Percentiles rank a stretch among this genome's conserved stretches.
Conservation (phyloP, 495 filamentous ascomycete genomes). For the Penicillium chermesinum region DNA sequence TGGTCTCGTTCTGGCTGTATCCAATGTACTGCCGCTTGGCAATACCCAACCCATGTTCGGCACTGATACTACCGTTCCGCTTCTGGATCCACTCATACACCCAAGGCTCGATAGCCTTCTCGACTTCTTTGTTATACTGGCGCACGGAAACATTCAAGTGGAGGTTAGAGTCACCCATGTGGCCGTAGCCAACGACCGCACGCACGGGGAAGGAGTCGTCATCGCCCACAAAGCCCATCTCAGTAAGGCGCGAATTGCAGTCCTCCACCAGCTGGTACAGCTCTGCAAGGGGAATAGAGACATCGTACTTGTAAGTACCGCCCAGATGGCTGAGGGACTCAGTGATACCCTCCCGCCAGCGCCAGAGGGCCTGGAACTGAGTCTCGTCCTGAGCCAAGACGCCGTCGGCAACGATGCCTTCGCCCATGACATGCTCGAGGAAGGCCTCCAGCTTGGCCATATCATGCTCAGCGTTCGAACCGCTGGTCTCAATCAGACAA, state of each 20-base stretch:
- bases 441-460: constrained; percentile 77
- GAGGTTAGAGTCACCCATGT: constrained; percentile 95
- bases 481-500: constrained; percentile 92
- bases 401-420: constrained; percentile 79
- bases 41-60: constrained; percentile 89
- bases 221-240: constrained; percentile 72
- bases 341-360: constrained; percentile 88
- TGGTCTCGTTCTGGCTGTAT: constrained; percentile 82
- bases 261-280: constrained; percentile 89
- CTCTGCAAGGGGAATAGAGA: constrained; percentile 86
- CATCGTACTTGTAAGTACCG: constrained; percentile 96
- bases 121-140: constrained; percentile 80
- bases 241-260: constrained; percentile 60
- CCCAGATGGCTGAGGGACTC: constrained; percentile 86
- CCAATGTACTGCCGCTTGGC: constrained; percentile 93
- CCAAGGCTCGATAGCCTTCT: constrained; percentile 86
- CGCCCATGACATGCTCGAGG: constrained; percentile 83
- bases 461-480: constrained; percentile 90
- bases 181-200: constrained; percentile 89
- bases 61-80: constrained; percentile 85
- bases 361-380: constrained; percentile 79
- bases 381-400: constrained; percentile 89
- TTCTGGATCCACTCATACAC: constrained; percentile 94
- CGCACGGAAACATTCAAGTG: constrained; percentile 84
- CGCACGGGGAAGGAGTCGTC: constrained; percentile 75